Evolutionary conservation across 2,329 filamentous ascomycete species (phyloP), one percentile per base, ranked within the genome.

Genomic region (Fusarium nurragi): DNA sequence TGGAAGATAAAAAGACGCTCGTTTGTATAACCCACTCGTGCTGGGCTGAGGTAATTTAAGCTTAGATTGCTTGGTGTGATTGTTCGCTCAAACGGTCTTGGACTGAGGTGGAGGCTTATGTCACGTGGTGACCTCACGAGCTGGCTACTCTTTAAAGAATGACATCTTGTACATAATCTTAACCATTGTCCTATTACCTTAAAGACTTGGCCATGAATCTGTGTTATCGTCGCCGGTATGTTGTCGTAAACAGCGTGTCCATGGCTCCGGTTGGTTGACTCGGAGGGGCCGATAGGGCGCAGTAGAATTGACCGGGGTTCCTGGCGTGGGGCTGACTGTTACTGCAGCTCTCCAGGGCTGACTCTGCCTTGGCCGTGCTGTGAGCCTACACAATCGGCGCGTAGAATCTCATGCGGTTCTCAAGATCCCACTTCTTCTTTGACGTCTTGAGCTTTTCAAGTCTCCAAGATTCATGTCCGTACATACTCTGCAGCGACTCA

Each of bases 351-450:
- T 7, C 18, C 22, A 26, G 55, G 34, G 41, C 44, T 21, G 30
- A 59, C 19, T 41, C 34, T 51, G 21, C 43, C 53, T 47, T 43
- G 43, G 39, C 14, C 45, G 37, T 48, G 10, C 4, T 26, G 36
- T 21, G 23, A 18, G 5, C 38, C 28, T 50, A 69, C 4, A 50
- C n/a, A 46, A 73, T 69, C 2, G 70, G 68, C 5, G 64, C 68
- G 18, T 72, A 73, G 25, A 69, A 71, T 12, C 66, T 63, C 68
- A 73, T 72, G 6, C 54, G 52, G 12, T 71, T 68, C 8, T 76
- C 44, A 2, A 78, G 81, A 65, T 85, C 83, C 64, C 80, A 84
- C 63, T 78, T 77, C 34, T 71, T 63, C 75, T 85, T 85, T 54
- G 84, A 64, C 9, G 63, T 60, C 60, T 69, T 74, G 64, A 86